A percentile compares a stretch with the other conserved stretches of the same genome.
These are phyloP conservation scores for Backusella australiensis DNA, from an alignment of 192 early-diverging fungal species.

Conservation along the genomic window DNA sequence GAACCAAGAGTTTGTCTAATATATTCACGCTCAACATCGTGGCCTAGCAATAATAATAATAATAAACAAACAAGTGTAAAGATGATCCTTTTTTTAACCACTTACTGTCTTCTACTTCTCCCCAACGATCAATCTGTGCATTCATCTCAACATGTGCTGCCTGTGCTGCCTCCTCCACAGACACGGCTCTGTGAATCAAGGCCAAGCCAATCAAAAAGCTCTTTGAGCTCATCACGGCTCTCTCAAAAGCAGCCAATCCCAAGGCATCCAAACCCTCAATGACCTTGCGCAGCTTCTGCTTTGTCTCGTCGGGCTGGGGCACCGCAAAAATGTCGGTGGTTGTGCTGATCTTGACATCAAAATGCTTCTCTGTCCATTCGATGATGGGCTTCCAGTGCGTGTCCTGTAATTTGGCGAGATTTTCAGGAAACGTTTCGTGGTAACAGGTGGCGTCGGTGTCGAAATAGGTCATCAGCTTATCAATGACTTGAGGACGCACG, in stretches of 20 bases:
- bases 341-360: conserved; percentile 65
- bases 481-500: conserved; percentile 63
- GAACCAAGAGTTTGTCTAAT: conserved; percentile 75
- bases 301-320: conserved; percentile 62
- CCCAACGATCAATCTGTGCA: conserved; percentile 90
- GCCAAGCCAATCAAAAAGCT: conserved; percentile 89
- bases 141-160: conserved; percentile 84
- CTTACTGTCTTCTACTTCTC: conserved; percentile 82
- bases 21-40: conserved; percentile 75
- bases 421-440: conserved; percentile 75
- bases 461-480: conserved; percentile 75
- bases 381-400: conserved; percentile 79
- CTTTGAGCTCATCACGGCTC: conserved; percentile 80
- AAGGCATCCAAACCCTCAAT: conserved; percentile 62
- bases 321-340: conserved; percentile 72
- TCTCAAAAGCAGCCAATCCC: conserved; percentile 87
- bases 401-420: conserved; percentile 77
- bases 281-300: conserved; percentile 50
- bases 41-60: conserved; percentile 36
- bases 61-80: background rate
- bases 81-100: conserved; percentile 18
- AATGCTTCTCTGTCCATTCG: conserved; percentile 66
- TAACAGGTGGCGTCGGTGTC: conserved; percentile 91
- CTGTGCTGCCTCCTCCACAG: conserved; percentile 70
- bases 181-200: conserved; percentile 72